Conservation (phyloP, 352 stramenopile species). For the Phytophthora pinifolia region DNA sequence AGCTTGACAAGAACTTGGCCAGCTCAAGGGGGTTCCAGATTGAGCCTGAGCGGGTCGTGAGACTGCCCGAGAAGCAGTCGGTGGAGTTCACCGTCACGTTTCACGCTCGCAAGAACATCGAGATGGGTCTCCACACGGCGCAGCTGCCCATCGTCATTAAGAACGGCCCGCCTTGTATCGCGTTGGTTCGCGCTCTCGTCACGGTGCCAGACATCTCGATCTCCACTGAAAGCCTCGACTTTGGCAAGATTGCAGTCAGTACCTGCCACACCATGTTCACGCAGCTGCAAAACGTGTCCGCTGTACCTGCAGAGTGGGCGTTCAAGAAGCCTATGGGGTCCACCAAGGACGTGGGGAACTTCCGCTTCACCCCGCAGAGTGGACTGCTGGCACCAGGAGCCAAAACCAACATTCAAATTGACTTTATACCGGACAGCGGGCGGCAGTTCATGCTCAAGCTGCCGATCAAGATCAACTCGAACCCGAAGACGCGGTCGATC, state of each 20-base stretch:
- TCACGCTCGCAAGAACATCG: conserved; percentile 83
- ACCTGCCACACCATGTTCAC: conserved; percentile 88
- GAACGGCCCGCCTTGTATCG: conserved; percentile 86
- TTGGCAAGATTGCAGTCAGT: conserved; percentile 89
- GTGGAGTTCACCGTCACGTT: conserved; percentile 93
- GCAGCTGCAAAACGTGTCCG: conserved; percentile 91
- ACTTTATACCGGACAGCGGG: conserved; percentile 88
- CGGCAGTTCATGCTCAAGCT: conserved; percentile 83
- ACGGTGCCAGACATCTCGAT: conserved; percentile 91
- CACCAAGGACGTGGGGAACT: conserved; percentile 75
- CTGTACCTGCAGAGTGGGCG: conserved; percentile 88
- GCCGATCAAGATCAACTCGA: conserved; percentile 84
- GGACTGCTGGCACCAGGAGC: conserved; percentile 76
- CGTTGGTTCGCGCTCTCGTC: conserved; percentile 88
- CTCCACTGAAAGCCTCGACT: conserved; percentile 85
- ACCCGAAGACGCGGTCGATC: conserved; percentile 79
- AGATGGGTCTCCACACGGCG: conserved; percentile 74
- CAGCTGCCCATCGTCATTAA: conserved; percentile 89
- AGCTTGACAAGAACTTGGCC: conserved; percentile 92
- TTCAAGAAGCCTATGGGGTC: conserved; percentile 91
- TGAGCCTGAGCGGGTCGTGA: conserved; percentile 93
- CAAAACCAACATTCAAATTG: conserved; percentile 87
- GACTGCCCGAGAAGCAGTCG: conserved; percentile 85
- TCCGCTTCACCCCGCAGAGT: conserved; percentile 72
- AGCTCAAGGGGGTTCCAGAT: conserved; percentile 87